A percentile compares a stretch with the other conserved stretches of the same genome.
Evolutionary conservation across 768 basidiomycete species (phyloP).

Genomic region (Hemileccinum impolitum): DNA sequence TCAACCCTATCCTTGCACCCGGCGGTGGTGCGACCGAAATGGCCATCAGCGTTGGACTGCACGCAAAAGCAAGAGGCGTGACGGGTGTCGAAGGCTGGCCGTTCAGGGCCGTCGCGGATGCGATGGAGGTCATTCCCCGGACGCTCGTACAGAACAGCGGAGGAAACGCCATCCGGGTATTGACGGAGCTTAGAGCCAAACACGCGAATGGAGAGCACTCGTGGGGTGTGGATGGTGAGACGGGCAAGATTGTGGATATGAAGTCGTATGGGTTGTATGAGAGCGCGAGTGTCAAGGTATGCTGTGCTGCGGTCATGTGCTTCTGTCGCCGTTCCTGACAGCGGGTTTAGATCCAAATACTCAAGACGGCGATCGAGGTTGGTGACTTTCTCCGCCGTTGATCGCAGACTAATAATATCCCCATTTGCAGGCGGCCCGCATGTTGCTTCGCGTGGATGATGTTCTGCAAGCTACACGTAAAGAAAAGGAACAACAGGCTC

Average conservation of each 20-base stretch:
- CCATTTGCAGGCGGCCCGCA: conserved; percentile 66
- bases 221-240: conserved; percentile 95
- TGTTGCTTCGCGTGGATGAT: conserved; percentile 90
- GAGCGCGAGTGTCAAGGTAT: conserved; percentile 90
- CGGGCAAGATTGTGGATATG: conserved; percentile 96
- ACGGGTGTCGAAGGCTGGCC: conserved; percentile 91
- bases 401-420: neutral
- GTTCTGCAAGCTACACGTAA: conserved; percentile 87
- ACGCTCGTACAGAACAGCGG: conserved; percentile 95
- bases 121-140: conserved; percentile 95
- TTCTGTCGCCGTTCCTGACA: neutral
- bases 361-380: conserved; percentile 96
- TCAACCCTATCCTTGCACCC: conserved; percentile 90
- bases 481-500: conserved; percentile 48
- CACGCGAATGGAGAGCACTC: conserved; percentile 88
- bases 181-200: conserved; percentile 95
- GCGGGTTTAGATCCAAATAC: conserved; percentile 72
- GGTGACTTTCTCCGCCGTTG: conserved; percentile 1
- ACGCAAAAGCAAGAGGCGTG: conserved; percentile 71
- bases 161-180: conserved; percentile 87
- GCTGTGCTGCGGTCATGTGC: neutral
- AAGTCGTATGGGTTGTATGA: conserved; percentile 91
- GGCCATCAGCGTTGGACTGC: conserved; percentile 89
- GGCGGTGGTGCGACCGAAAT: conserved; percentile 98
- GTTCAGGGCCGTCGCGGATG: conserved; percentile 89